Conservation (phyloP, 495 filamentous ascomycete species). For the Neurospora discreta region DNA sequence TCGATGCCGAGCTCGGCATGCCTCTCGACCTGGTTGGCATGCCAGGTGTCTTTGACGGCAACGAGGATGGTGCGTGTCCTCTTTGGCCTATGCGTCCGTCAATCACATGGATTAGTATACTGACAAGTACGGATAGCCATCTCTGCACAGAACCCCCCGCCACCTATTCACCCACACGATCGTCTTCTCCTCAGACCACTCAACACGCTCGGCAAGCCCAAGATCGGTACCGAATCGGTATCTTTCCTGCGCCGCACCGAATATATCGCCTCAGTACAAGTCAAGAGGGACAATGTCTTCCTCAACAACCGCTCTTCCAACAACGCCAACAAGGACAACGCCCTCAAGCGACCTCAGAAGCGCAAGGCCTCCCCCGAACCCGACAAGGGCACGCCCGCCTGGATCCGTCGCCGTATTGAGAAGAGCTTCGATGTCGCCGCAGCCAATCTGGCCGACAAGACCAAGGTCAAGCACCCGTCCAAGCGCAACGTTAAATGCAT, state of each 20-base stretch:
- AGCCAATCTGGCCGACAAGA: constrained; percentile 55
- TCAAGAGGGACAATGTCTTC: constrained; percentile 18
- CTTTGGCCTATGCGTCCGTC: background rate
- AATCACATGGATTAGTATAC: constrained; percentile 8
- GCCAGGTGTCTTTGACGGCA: constrained; percentile 85
- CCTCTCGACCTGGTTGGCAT: constrained; percentile 89
- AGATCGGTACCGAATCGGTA: constrained; percentile 51
- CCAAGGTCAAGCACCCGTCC: constrained; percentile 65
- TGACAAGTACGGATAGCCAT: constrained; percentile 50
- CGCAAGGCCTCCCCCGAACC: constrained; percentile 35
- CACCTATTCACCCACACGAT: constrained; percentile 69
- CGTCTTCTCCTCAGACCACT: constrained; percentile 69
- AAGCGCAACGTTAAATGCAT: constrained; percentile 69
- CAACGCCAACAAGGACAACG: constrained; percentile 20
- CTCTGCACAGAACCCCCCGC: constrained; percentile 57
- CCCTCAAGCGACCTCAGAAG: constrained; percentile 27
- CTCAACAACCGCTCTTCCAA: constrained; percentile 32
- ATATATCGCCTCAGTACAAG: constrained; percentile 69
- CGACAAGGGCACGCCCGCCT: constrained; percentile 62
- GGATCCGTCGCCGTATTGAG: constrained; percentile 69
- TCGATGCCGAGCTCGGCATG: constrained; percentile 96
- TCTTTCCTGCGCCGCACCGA: constrained; percentile 95
- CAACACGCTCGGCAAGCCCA: constrained; percentile 69
- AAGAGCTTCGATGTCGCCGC: constrained; percentile 79
- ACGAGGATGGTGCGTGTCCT: constrained; percentile 73